A percentile compares a stretch with the other conserved stretches of the same genome.
Evolutionary conservation across 2,329 filamentous ascomycete genomes (phyloP).

Genomic region (Penicillium capsulatum): DNA sequence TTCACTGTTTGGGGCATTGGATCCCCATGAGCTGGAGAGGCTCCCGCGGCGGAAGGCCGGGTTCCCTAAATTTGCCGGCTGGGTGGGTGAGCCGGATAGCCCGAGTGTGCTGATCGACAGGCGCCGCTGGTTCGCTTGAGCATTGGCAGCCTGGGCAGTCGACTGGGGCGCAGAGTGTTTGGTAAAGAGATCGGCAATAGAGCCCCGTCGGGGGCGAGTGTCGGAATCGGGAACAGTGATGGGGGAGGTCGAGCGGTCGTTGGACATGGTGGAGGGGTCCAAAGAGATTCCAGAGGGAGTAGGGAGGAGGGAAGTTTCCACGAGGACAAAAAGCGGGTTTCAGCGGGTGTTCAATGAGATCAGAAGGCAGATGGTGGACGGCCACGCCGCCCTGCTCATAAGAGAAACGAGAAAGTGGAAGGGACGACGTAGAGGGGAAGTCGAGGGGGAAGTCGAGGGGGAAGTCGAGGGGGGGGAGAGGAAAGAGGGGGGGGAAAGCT

Average conservation of each 20-base stretch:
- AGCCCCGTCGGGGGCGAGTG: slow-evolving; percentile 44
- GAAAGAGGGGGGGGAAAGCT: slow-evolving; percentile 1
- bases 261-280: slow-evolving; percentile 40
- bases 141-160: slow-evolving; percentile 43
- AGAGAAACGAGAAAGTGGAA: slow-evolving; percentile 5
- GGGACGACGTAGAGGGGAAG: background rate
- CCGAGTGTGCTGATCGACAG: slow-evolving; percentile 72
- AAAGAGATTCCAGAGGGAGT: too few relatives aligned
- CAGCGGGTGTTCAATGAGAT: background rate
- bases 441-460: background rate
- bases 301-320: too few relatives aligned
- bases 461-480: slow-evolving; percentile 1
- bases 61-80: slow-evolving; percentile 49
- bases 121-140: slow-evolving; percentile 53
- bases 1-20: slow-evolving; percentile 39
- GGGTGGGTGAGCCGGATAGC: slow-evolving; percentile 67
- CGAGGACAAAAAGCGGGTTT: background rate
- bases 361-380: slow-evolving; percentile 17
- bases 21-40: slow-evolving; percentile 58
- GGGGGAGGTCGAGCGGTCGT: slow-evolving; percentile 38
- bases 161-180: slow-evolving; percentile 21
- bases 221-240: slow-evolving; percentile 36
- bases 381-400: slow-evolving; percentile 26
- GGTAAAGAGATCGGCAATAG: slow-evolving; percentile 44
- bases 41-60: slow-evolving; percentile 59